Evolutionary conservation across 1,284 basidiomycete genomes (phyloP), one percentile per base, ranked within the genome.

Genomic region (Pseudozyma thailandica): DNA sequence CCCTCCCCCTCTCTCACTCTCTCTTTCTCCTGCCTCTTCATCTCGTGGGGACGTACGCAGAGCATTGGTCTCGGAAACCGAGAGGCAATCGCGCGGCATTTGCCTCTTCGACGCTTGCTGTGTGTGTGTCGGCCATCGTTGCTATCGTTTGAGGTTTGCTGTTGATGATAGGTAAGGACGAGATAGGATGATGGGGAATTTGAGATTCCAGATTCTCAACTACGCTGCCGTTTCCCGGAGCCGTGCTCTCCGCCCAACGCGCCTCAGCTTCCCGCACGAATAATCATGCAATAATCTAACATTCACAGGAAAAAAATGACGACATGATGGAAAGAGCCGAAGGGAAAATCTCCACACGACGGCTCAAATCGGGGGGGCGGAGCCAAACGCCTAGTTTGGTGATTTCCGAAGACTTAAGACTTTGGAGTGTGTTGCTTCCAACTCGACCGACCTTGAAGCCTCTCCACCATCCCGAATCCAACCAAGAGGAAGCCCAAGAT

Each of bases 31-130:
- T 41, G 15, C 41, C 16, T 20, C 7, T 20, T 35, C n/a, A 10
- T 18, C 23, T 9, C 26, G 12, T 21, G 8, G 41, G 1, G 15
- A 88, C 91, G 80, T 83, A 95, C 93, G 92, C 89, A 75, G 93
- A 94, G 84, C 93, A 96, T 74, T 90, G 88, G 84, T 96, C 93
- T 79, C 93, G 87, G 89, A 91, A 96, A 12, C 87, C 90, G 9
- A 95, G 74, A 8, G 93, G 93, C 23, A 94, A 86, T 65, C 86
- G 87, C 62, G 90, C 86, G 7, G 88, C 87, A 84, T 92, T 91
- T 83, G 92, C 87, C 84, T 94, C 91, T 65, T 88, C 86, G 81
- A 93, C 90, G 31, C 92, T 92, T 49, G 93, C 93, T 52, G 90
- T 91, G 49, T 81, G 77, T 57, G 72, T 56, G 44, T 52, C 70